Conservation (phyloP, 352 stramenopile species). For the Globisporangium recalcitrans region DNA sequence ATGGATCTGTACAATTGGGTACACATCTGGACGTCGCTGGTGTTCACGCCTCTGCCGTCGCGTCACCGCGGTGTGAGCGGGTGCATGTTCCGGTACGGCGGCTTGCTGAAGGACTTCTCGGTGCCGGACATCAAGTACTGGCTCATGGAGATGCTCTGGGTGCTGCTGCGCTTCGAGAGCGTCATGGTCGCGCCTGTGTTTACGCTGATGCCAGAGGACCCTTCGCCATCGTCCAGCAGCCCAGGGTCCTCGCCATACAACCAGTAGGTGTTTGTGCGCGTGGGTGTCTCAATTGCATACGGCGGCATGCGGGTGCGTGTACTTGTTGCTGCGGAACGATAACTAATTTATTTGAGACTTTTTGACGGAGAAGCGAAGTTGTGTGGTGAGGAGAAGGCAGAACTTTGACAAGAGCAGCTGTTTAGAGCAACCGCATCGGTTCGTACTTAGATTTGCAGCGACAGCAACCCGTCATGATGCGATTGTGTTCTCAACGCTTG, state of each 20-base stretch:
- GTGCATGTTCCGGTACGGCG: conserved; percentile 31
- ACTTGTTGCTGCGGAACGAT: not conserved
- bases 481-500: too few species aligned
- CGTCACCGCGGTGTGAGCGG: conserved; percentile 3
- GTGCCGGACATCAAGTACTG: conserved; percentile 27
- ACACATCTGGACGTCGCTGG: conserved; percentile 24
- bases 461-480: too few species aligned
- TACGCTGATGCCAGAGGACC: conserved; percentile 7
- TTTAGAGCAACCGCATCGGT: too few species aligned
- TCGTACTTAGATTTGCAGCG: too few species aligned
- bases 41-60: conserved; percentile 22
- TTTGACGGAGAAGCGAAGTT: not conserved
- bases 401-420: too few species aligned
- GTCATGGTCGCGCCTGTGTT: conserved; percentile 32
- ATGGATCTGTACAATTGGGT: conserved; percentile 25
- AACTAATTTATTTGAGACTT: not conserved
- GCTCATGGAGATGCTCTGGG: conserved; percentile 43
- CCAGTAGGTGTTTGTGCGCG: not conserved
- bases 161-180: conserved; percentile 38
- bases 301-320: too few species aligned
- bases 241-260: not conserved
- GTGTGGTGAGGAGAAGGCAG: too few species aligned
- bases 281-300: not conserved
- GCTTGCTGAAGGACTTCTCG: conserved; percentile 21
- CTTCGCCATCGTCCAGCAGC: not conserved